Evolutionary conservation across 495 filamentous ascomycete species (phyloP).

Genomic region (Entonaema liquescens): DNA sequence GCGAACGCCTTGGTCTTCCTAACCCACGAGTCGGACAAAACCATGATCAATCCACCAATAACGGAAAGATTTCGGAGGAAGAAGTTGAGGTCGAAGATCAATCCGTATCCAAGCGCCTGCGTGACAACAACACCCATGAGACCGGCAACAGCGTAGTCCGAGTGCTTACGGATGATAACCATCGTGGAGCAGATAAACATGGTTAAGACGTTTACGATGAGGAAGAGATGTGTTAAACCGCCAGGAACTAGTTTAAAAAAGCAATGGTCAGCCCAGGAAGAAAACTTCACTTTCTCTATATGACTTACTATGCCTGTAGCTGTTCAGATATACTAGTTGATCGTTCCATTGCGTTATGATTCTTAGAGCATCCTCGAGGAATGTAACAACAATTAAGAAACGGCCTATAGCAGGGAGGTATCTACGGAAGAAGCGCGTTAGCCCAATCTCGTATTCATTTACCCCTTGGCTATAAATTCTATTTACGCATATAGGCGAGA

Average conservation of each 20-base stretch:
- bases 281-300: background rate
- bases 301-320: conserved; percentile 88
- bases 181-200: conserved; percentile 85
- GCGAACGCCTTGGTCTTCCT: conserved; percentile 97
- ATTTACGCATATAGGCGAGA: background rate
- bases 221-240: conserved; percentile 93
- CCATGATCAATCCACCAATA: conserved; percentile 96
- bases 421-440: conserved; percentile 58
- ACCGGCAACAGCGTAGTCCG: conserved; percentile 89
- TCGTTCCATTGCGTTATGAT: conserved; percentile 99
- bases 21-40: conserved; percentile 96
- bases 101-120: conserved; percentile 96
- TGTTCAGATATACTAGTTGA: conserved; percentile 90
- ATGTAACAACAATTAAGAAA: conserved; percentile 97
- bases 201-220: conserved; percentile 87
- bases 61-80: conserved; percentile 98
- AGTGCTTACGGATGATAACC: conserved; percentile 90
- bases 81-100: conserved; percentile 99
- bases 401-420: conserved; percentile 95
- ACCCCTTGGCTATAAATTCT: background rate
- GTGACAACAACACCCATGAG: conserved; percentile 90
- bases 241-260: conserved; percentile 70
- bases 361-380: conserved; percentile 93
- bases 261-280: too few species aligned
- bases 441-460: background rate